phyloP scores from a whole-genome alignment of 345 rosid genomes.

The Arabis hirsuta region DNA sequence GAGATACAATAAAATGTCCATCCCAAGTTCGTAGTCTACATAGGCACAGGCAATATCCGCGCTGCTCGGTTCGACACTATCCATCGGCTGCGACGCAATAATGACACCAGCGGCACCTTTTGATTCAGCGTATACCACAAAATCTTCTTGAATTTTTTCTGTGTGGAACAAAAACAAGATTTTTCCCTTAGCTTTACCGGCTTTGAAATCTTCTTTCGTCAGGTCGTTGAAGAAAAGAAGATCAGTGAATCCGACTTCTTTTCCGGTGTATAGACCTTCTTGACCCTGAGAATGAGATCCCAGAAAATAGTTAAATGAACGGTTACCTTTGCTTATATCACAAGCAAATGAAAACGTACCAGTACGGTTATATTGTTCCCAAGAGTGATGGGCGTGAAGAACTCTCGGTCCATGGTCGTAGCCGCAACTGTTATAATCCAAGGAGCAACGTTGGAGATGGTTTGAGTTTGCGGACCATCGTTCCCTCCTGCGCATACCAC shows the following conservation, averaged over 20 bases:
- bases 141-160: background rate
- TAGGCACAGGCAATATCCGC: slow-evolving; percentile 51
- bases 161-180: slow-evolving; percentile 61
- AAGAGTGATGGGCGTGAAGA: slow-evolving; percentile 48
- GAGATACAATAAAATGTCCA: slow-evolving; percentile 59
- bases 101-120: slow-evolving; percentile 61
- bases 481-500: slow-evolving; percentile 62
- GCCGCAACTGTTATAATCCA: slow-evolving; percentile 70
- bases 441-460: slow-evolving; percentile 55
- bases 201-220: background rate
- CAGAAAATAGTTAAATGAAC: background rate
- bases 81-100: slow-evolving; percentile 51
- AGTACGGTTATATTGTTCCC: slow-evolving; percentile 49
- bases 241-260: slow-evolving; percentile 47
- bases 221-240: slow-evolving; percentile 24
- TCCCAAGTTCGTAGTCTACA: slow-evolving; percentile 69
- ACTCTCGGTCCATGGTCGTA: slow-evolving; percentile 55
- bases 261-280: slow-evolving; percentile 53
- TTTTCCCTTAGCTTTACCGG: slow-evolving; percentile 50
- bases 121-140: slow-evolving; percentile 30
- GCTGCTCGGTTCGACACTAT: slow-evolving; percentile 40
- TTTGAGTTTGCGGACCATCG: slow-evolving; percentile 48
- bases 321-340: background rate
- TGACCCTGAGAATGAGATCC: slow-evolving; percentile 51
- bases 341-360: slow-evolving; percentile 25